Evolutionary conservation across 768 basidiomycete genomes (phyloP).

Genomic region (Amyloporia xantha): DNA sequence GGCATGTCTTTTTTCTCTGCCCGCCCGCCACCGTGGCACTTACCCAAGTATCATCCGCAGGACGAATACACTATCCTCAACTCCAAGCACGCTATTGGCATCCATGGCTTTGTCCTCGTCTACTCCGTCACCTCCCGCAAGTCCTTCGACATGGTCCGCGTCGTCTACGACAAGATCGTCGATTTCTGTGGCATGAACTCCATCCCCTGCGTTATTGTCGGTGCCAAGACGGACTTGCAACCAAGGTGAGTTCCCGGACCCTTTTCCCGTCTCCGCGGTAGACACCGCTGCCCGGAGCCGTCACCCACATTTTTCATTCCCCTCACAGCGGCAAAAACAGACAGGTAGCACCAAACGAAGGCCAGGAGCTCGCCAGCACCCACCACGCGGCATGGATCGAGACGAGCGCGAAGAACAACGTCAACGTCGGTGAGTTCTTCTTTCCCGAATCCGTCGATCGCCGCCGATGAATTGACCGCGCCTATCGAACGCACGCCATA

Average conservation of each 20-base stretch:
- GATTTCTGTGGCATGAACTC: slow-evolving; percentile 78
- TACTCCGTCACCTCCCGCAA: slow-evolving; percentile 87
- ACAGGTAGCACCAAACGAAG: slow-evolving; percentile 72
- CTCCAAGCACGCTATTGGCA: slow-evolving; percentile 90
- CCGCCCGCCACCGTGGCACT: slow-evolving; percentile 4
- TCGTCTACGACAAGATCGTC: slow-evolving; percentile 89
- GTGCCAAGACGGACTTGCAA: slow-evolving; percentile 82
- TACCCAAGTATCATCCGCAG: slow-evolving; percentile 30
- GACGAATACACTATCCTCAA: slow-evolving; percentile 96
- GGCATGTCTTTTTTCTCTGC: slow-evolving; percentile 38
- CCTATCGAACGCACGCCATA: slow-evolving; percentile 1
- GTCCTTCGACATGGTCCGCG: slow-evolving; percentile 92
- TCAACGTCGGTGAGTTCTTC: slow-evolving; percentile 74
- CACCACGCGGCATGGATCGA: slow-evolving; percentile 80
- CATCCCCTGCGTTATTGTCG: slow-evolving; percentile 92
- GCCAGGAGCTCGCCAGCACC: slow-evolving; percentile 62
- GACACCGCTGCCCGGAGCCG: slow-evolving; percentile 12
- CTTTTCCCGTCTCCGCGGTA: slow-evolving; percentile 3
- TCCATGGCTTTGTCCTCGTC: slow-evolving; percentile 95
- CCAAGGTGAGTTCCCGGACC: slow-evolving; percentile 46
- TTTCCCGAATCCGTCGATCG: slow-evolving; percentile 3
- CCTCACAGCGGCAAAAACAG: slow-evolving; percentile 40
- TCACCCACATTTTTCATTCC: slow-evolving; percentile 24
- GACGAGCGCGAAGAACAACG: slow-evolving; percentile 80
- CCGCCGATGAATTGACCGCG: background rate